Conservation (phyloP, 1,284 basidiomycete species). For the Ganoderma sinense region DNA sequence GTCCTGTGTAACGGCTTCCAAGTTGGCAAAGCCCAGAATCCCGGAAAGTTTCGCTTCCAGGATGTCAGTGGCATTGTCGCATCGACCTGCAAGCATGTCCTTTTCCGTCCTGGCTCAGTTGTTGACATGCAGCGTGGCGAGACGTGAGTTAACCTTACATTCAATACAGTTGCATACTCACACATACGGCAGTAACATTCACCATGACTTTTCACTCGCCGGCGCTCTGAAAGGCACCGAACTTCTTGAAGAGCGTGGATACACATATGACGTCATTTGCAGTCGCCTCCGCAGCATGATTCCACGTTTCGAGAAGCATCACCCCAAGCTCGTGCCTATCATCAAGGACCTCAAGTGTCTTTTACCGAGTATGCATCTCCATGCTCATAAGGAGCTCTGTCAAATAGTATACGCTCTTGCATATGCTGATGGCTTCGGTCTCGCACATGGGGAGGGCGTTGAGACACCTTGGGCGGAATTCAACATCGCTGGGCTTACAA, state of each 20-base stretch:
- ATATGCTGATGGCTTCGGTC: not conserved
- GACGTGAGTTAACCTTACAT: not conserved
- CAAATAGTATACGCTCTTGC: constrained; percentile 6
- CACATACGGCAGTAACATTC: not conserved
- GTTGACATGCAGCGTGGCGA: constrained; percentile 4
- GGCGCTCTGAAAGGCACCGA: not conserved
- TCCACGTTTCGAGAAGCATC: not conserved
- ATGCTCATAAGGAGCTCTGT: constrained; percentile 15
- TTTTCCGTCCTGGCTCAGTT: not conserved
- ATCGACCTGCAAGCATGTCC: not conserved
- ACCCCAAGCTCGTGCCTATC: not conserved
- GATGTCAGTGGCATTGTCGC: constrained; percentile 5
- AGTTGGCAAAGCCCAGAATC: not conserved
- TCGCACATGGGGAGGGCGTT: constrained; percentile 7
- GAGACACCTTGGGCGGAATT: constrained; percentile 13
- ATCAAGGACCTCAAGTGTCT: not conserved
- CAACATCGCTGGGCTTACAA: constrained; percentile 3
- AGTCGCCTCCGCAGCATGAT: not conserved
- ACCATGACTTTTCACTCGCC: not conserved
- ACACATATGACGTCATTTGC: constrained; percentile 7
- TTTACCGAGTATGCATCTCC: constrained; percentile 2
- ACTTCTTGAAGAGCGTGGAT: not conserved
- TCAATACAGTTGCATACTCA: too few species aligned
- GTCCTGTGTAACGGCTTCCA: constrained; percentile 8
- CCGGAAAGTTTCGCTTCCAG: constrained; percentile 6